Conservation (phyloP, 129 eudicot species). For the Centrapalus pauciflorus region DNA sequence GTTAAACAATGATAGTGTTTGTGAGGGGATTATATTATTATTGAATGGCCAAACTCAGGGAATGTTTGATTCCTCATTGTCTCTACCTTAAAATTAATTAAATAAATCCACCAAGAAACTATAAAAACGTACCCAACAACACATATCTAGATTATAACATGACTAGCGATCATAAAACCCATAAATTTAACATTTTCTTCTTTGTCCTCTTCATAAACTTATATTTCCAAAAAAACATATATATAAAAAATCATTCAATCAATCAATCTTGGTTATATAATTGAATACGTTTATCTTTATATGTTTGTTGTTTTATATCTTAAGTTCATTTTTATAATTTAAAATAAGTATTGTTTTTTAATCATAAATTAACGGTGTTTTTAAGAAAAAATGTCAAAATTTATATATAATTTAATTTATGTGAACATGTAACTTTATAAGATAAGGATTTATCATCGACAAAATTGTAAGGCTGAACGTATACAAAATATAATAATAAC, state of each 20-base stretch:
- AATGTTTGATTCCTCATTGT: slow-evolving; percentile 83
- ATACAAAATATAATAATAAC: no score
- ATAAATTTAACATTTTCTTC: slow-evolving; percentile 19
- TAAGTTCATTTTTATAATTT: no score
- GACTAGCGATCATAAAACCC: slow-evolving; percentile 36
- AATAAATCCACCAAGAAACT: slow-evolving; percentile 33
- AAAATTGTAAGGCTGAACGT: no score
- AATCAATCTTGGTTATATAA: slow-evolving; percentile 17
- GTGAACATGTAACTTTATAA: no score
- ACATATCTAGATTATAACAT: slow-evolving; percentile 43
- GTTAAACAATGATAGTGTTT: slow-evolving; percentile 29
- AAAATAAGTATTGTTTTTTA: no score
- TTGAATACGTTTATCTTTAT: slow-evolving; percentile 9
- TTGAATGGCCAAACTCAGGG: slow-evolving; percentile 76
- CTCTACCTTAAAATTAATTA: slow-evolving; percentile 20
- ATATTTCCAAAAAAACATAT: background rate
- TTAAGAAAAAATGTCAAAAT: no score
- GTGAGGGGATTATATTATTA: no score
- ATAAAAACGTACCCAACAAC: slow-evolving; percentile 34
- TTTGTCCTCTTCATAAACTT: slow-evolving; percentile 24
- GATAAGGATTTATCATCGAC: no score
- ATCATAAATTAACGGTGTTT: no score
- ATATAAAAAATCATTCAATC: background rate
- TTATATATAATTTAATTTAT: no score
- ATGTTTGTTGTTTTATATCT: slow-evolving; percentile 3